phyloP scores from a whole-genome alignment of 176 grass and related monocot species.

The Musa schizocarpa region DNA sequence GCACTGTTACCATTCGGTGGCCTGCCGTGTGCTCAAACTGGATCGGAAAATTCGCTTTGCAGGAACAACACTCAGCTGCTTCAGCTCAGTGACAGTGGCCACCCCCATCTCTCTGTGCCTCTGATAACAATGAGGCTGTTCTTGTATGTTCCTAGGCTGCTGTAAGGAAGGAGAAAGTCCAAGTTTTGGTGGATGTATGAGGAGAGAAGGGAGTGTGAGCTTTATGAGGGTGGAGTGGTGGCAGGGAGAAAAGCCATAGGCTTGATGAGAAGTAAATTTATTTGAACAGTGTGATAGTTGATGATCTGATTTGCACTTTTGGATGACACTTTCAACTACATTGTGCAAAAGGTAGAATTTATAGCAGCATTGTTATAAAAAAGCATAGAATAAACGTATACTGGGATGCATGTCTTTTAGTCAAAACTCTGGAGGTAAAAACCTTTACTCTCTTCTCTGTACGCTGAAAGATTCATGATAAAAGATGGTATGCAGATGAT shows the following conservation, averaged over 20 bases:
- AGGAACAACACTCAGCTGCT: constrained; percentile 62
- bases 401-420: not conserved
- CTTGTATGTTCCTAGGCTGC: not conserved
- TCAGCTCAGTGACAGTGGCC: constrained; percentile 76
- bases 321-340: too few relatives aligned
- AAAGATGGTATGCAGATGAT: too few relatives aligned
- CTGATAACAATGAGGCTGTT: not conserved
- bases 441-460: too few relatives aligned
- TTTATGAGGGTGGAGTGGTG: constrained; percentile 19
- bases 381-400: not conserved
- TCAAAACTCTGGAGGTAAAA: too few relatives aligned
- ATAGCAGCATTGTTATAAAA: not conserved
- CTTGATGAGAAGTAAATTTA: not conserved
- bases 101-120: constrained; percentile 45
- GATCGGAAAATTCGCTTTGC: constrained; percentile 75
- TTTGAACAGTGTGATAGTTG: not conserved
- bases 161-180: constrained; percentile 5
- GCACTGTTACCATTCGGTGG: constrained; percentile 58
- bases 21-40: constrained; percentile 57
- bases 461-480: too few relatives aligned
- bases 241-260: too few relatives aligned
- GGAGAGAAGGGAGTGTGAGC: constrained; percentile 5
- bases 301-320: too few relatives aligned
- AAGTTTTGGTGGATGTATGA: constrained; percentile 8
- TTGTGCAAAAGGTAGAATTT: not conserved